These are phyloP conservation scores for Lasiosphaeria miniovina DNA, from an alignment of 495 filamentous ascomycete genomes.

Conservation along the genomic window DNA sequence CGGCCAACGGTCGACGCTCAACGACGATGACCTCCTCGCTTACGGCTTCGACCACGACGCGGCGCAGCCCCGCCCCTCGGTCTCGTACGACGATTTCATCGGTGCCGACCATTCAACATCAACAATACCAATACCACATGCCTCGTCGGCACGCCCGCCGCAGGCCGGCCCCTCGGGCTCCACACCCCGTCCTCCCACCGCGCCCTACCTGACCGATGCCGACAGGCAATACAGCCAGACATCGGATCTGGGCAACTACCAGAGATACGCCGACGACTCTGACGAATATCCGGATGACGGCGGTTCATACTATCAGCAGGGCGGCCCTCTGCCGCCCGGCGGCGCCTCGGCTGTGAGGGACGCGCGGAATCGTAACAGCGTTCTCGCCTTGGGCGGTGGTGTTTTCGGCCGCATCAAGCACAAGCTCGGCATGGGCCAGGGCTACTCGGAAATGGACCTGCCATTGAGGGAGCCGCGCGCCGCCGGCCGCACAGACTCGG, in stretches of 20 bases:
- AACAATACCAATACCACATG: slow-evolving; percentile 30
- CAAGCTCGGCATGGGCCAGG: slow-evolving; percentile 85
- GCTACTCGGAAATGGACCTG: slow-evolving; percentile 97
- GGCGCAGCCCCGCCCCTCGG: slow-evolving; percentile 69
- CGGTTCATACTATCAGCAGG: slow-evolving; percentile 64
- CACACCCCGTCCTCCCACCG: slow-evolving; percentile 50
- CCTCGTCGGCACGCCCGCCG: slow-evolving; percentile 22
- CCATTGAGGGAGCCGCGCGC: slow-evolving; percentile 77
- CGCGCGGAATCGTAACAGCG: slow-evolving; percentile 76
- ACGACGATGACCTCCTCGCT: slow-evolving; percentile 72
- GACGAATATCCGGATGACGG: slow-evolving; percentile 74
- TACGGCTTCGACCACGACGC: slow-evolving; percentile 66
- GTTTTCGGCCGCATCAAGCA: slow-evolving; percentile 82
- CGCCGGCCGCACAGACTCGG: slow-evolving; percentile 28
- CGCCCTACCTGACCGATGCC: slow-evolving; percentile 53
- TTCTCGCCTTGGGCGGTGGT: slow-evolving; percentile 81
- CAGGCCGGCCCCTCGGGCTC: slow-evolving; percentile 25
- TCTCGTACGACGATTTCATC: slow-evolving; percentile 94
- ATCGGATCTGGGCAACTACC: slow-evolving; percentile 79
- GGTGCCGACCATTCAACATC: slow-evolving; percentile 52
- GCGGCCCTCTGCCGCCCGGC: slow-evolving; percentile 47
- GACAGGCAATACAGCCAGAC: slow-evolving; percentile 72
- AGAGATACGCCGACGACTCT: slow-evolving; percentile 83
- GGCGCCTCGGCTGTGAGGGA: slow-evolving; percentile 39
- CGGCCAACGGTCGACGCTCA: slow-evolving; percentile 67